phyloP scores from a whole-genome alignment of 371 early-diverging fungal species.

The Capillidium rhysosporum region DNA sequence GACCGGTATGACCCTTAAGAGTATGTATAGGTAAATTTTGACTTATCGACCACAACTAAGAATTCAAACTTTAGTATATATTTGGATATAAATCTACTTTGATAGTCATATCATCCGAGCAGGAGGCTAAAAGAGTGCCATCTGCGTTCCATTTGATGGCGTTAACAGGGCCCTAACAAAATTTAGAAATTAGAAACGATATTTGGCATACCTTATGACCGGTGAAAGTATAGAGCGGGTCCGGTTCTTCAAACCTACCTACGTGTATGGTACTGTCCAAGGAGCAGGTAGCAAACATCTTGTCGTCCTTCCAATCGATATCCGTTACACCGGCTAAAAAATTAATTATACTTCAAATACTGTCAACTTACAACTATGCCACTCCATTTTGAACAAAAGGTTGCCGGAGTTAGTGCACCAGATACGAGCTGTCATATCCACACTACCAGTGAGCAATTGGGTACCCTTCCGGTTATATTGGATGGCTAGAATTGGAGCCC shows the following conservation, averaged over 20 bases:
- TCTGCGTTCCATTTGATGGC: constrained; percentile 73
- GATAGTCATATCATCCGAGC: constrained; percentile 80
- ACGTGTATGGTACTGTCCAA: constrained; percentile 63
- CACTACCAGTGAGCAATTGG: constrained; percentile 53
- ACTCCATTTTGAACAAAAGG: constrained; percentile 49
- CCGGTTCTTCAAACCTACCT: constrained; percentile 40
- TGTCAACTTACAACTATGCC: constrained; percentile 36
- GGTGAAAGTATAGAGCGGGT: constrained; percentile 41
- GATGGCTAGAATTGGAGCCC: constrained; percentile 65
- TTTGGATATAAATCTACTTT: constrained; percentile 31
- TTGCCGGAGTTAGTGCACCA: constrained; percentile 73
- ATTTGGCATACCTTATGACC: constrained; percentile 37
- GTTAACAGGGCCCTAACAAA: constrained; percentile 52
- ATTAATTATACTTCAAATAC: constrained; percentile 1
- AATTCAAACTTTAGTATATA: background rate
- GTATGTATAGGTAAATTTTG: constrained; percentile 26
- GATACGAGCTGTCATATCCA: constrained; percentile 60
- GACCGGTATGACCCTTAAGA: constrained; percentile 46
- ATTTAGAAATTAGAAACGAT: constrained; percentile 6
- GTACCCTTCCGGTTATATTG: constrained; percentile 74
- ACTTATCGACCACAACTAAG: constrained; percentile 14
- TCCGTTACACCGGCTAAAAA: constrained; percentile 47
- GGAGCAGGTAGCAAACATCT: constrained; percentile 80
- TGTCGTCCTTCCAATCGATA: constrained; percentile 83
- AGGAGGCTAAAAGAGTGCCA: constrained; percentile 64